These are phyloP conservation scores for Pseudogymnoascus sp. DNA, from an alignment of 2,329 filamentous ascomycete species.

Conservation along the genomic window DNA sequence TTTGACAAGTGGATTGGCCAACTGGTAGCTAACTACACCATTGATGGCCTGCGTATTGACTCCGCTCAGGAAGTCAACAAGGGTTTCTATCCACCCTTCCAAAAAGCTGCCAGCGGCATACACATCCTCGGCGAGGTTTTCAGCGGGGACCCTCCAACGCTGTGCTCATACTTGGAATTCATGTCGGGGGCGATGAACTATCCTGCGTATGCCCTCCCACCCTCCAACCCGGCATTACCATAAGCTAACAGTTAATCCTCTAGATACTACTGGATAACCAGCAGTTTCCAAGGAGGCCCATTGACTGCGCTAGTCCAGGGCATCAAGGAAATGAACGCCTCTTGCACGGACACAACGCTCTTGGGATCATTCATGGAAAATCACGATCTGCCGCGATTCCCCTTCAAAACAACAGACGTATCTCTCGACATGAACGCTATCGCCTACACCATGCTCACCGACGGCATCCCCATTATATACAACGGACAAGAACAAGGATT, in stretches of 20 bases:
- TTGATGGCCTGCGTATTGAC: conserved; percentile 39
- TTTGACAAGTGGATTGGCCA: conserved; percentile 36
- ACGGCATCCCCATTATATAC: conserved; percentile 48
- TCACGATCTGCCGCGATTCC: conserved; percentile 38
- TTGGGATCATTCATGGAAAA: conserved; percentile 39
- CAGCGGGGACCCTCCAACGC: conserved; percentile 33
- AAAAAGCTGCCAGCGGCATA: conserved; percentile 32
- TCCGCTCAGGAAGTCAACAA: conserved; percentile 38
- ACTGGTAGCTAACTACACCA: conserved; percentile 38
- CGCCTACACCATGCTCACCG: conserved; percentile 41
- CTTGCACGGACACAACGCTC: conserved; percentile 34
- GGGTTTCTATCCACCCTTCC: conserved; percentile 34
- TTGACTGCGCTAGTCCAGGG: not conserved
- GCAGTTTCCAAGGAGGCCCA: not conserved
- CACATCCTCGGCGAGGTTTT: conserved; percentile 35
- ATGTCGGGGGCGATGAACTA: conserved; percentile 44
- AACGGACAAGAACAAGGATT: conserved; percentile 47
- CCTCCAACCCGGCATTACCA: conserved; percentile 29
- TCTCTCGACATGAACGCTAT: conserved; percentile 40
- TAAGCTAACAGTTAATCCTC: not conserved
- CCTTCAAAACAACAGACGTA: conserved; percentile 22
- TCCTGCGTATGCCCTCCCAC: conserved; percentile 29
- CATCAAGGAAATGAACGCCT: conserved; percentile 10
- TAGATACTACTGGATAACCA: conserved; percentile 9
- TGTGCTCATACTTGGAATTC: conserved; percentile 40